Conservation (phyloP, 768 basidiomycete species). For the Lactarius sanguifluus region DNA sequence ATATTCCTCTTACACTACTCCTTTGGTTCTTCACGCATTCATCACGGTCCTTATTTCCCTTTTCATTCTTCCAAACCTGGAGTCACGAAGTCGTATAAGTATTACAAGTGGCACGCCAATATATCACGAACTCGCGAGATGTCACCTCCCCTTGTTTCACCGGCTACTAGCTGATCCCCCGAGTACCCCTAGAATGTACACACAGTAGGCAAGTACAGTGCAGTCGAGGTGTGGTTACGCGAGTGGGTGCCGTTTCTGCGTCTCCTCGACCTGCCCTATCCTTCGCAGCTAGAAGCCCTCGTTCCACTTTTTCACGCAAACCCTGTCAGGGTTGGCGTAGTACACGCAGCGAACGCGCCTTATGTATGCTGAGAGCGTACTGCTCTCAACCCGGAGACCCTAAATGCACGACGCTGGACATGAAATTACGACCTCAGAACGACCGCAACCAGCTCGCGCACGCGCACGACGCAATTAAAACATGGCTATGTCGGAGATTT, state of each 20-base stretch:
- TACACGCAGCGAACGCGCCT: neutral
- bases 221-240: neutral
- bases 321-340: neutral
- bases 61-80: neutral
- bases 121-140: neutral
- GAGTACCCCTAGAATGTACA: neutral
- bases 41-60: neutral
- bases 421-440: neutral
- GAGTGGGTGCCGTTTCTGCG: neutral
- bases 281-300: neutral
- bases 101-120: neutral
- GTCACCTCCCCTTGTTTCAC: neutral
- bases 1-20: neutral
- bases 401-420: neutral
- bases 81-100: neutral
- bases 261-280: neutral
- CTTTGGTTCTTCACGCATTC: neutral
- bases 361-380: neutral
- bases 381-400: neutral
- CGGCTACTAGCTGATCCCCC: neutral
- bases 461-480: neutral
- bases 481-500: neutral
- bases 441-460: neutral
- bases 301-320: neutral
- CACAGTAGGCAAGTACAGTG: neutral